Evolutionary conservation across 345 rosid species (phyloP).

Genomic region (Carallia pectinifolia): DNA sequence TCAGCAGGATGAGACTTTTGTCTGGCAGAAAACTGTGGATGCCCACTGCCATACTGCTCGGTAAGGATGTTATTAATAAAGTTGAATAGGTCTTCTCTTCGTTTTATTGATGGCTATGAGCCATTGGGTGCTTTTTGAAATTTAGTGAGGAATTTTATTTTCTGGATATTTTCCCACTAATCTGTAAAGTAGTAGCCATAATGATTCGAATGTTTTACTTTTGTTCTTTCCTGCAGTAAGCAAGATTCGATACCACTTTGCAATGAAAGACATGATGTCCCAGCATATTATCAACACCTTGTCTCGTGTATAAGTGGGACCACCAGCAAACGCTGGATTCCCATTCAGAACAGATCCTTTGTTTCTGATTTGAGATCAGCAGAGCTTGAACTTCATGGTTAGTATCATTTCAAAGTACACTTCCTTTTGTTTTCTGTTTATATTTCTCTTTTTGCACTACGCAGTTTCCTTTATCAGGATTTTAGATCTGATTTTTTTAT

Average conservation of each 20-base stretch:
- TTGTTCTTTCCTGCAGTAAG: slow-evolving; percentile 39
- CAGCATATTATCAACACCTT: slow-evolving; percentile 75
- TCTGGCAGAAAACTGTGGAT: slow-evolving; percentile 92
- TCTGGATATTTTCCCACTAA: neutral
- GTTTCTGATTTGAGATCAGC: slow-evolving; percentile 47
- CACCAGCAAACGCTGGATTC: slow-evolving; percentile 76
- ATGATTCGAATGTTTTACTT: slow-evolving; percentile 1
- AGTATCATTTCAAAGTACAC: slow-evolving; percentile 42
- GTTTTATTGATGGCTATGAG: neutral
- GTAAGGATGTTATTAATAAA: slow-evolving; percentile 46
- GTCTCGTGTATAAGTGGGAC: slow-evolving; percentile 77
- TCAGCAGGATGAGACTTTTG: slow-evolving; percentile 92
- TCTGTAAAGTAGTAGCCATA: neutral
- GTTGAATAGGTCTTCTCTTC: neutral
- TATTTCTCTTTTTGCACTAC: neutral
- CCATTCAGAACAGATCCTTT: slow-evolving; percentile 80
- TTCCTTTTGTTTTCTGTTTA: neutral
- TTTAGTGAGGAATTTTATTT: neutral
- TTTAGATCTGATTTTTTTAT: neutral
- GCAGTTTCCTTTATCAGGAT: neutral
- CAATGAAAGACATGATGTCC: slow-evolving; percentile 58
- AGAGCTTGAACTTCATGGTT: slow-evolving; percentile 80
- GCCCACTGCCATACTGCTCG: slow-evolving; percentile 60
- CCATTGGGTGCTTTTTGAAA: neutral
- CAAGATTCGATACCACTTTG: slow-evolving; percentile 58